Evolutionary conservation across 495 filamentous ascomycete genomes (phyloP), one percentile per base, ranked within the genome.

Genomic region (Neurospora sp.): DNA sequence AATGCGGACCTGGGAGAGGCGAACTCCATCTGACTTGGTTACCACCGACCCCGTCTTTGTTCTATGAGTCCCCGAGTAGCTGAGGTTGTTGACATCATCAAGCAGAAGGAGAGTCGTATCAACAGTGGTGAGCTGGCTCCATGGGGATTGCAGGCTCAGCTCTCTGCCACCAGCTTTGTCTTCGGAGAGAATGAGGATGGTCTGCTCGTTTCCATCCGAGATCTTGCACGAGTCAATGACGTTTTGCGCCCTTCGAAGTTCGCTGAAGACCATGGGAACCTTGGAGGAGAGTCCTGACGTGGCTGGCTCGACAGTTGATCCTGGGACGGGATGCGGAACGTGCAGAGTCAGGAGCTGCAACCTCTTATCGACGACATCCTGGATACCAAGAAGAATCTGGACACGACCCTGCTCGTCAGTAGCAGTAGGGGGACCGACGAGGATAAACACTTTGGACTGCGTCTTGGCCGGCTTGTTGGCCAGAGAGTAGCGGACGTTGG

Each of bases 161-260:
- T 90, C 87, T 12, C 88, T 87, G 35, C 86, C 85, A 9, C 90
- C 90, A 73, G 87, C 81, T n/a, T 85, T 86, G 37, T 87, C 87
- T 72, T 89, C 86, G n/a, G 88, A 90, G 23, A 97, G 84, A 35
- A 92, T 88, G 16, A 95, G 81, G 49, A 95, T 88, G 14, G 91
- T 90, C 27, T 62, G 12, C 35, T 90, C 83, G 0, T 85, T 85
- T 12, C 91, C 89, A 81, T 96, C 93, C 5, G 87, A 85, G 71
- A 96, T 80, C 77, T 89, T 92, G 77, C 91, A 92, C 37, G 91
- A 92, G 82, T 96, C 93, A 42, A 90, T 86, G 5, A 95, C 87
- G 73, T 88, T 89, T 54, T 87, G 84, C n/a, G 84, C 86, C 69
- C 84, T 85, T 71, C 80, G 80, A 2, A 86, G 78, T 35, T 86